A percentile compares a stretch with the other conserved stretches of the same genome.
These are phyloP conservation scores for Trichosporon sp. DNA, from an alignment of 1,284 basidiomycete species.

Conservation along the genomic window DNA sequence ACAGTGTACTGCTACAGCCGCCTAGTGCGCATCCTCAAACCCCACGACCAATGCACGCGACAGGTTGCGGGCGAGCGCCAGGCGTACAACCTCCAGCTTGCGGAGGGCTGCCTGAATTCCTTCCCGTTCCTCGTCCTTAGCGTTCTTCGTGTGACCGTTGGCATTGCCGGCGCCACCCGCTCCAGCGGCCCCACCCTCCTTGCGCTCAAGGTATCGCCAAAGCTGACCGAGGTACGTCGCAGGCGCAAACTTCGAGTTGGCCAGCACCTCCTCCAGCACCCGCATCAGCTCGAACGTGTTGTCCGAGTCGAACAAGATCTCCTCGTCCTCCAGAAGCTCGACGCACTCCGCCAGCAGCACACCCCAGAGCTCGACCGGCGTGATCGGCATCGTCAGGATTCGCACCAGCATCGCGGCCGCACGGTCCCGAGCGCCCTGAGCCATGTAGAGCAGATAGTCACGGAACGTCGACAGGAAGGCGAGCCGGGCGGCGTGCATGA, in stretches of 20 bases:
- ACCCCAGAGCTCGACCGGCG: slow-evolving; percentile 50
- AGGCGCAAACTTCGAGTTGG: slow-evolving; percentile 37
- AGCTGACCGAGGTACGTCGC: slow-evolving; percentile 40
- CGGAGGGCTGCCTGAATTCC: slow-evolving; percentile 31
- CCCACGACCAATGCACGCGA: slow-evolving; percentile 39
- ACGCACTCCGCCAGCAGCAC: slow-evolving; percentile 51
- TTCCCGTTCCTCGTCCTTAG: slow-evolving; percentile 14
- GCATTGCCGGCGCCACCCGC: neutral
- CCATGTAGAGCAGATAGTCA: slow-evolving; percentile 51
- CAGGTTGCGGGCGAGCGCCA: slow-evolving; percentile 49
- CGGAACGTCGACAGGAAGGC: slow-evolving; percentile 52
- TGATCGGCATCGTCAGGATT: slow-evolving; percentile 47
- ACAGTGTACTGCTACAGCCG: neutral
- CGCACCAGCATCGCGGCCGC: slow-evolving; percentile 49
- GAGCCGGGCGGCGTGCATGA: slow-evolving; percentile 44
- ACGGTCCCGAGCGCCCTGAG: slow-evolving; percentile 36
- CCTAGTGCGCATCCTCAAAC: slow-evolving; percentile 32
- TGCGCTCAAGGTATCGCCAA: slow-evolving; percentile 21
- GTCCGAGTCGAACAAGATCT: slow-evolving; percentile 43
- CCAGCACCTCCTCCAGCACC: slow-evolving; percentile 49
- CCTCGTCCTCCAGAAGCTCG: slow-evolving; percentile 48
- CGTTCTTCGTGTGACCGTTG: neutral
- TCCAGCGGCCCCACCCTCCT: slow-evolving; percentile 6
- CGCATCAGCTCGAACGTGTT: slow-evolving; percentile 52
- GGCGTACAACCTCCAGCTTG: slow-evolving; percentile 50